Evolutionary conservation across 768 basidiomycete species (phyloP).

Genomic region (Mycena leptocephala): DNA sequence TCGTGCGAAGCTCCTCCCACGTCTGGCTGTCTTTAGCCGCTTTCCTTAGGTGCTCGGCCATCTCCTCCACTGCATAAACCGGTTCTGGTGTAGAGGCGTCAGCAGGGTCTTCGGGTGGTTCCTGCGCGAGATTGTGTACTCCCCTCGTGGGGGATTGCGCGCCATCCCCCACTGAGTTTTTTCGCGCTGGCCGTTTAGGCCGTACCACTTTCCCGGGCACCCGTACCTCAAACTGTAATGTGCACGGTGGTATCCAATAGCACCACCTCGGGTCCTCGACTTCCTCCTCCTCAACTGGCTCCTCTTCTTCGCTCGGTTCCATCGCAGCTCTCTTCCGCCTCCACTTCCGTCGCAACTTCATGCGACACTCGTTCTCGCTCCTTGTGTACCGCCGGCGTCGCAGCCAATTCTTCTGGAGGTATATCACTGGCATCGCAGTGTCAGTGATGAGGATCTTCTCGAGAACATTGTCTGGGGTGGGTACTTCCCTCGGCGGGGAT

Average conservation of each 20-base stretch:
- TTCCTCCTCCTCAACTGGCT: background rate
- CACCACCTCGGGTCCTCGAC: background rate
- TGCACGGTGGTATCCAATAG: slow-evolving; percentile 4
- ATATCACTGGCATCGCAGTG: background rate
- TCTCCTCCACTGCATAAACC: background rate
- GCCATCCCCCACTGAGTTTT: background rate
- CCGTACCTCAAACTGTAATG: background rate
- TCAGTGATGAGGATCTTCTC: background rate
- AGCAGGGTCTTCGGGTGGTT: slow-evolving; percentile 43
- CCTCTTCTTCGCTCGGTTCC: background rate
- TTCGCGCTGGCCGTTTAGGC: background rate
- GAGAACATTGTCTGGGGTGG: background rate
- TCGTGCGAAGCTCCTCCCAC: background rate
- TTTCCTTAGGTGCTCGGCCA: background rate
- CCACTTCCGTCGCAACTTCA: background rate
- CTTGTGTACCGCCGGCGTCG: too few species aligned
- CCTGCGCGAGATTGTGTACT: slow-evolving; percentile 38
- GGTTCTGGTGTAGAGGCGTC: background rate
- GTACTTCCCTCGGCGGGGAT: background rate
- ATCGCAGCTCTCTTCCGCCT: background rate
- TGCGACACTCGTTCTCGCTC: background rate
- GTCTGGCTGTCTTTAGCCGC: background rate
- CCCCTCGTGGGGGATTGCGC: slow-evolving; percentile 4
- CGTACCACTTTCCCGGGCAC: slow-evolving; percentile 5
- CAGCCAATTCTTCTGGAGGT: too few species aligned